phyloP scores from a whole-genome alignment of 2,329 filamentous ascomycete genomes.

The Fusarium siculi region DNA sequence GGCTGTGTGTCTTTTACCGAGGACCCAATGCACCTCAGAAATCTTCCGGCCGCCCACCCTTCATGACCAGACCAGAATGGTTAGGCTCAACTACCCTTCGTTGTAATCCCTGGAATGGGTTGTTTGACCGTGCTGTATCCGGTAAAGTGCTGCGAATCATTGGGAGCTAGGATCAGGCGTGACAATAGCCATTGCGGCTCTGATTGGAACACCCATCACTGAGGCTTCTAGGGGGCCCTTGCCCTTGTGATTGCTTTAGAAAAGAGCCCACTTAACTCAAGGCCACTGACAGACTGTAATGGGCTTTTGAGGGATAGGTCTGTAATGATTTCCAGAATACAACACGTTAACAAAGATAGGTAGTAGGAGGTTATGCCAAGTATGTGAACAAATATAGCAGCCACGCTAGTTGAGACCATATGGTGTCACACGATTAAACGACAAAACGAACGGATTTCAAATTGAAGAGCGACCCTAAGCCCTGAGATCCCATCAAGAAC shows the following conservation, averaged over 20 bases:
- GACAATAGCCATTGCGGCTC: conserved; percentile 12
- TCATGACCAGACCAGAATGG: conserved; percentile 19
- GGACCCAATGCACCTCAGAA: conserved; percentile 20
- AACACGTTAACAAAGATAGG: neutral
- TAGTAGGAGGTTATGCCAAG: neutral
- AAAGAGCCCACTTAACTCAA: conserved; percentile 31
- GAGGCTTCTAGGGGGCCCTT: conserved; percentile 30
- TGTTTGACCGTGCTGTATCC: conserved; percentile 34
- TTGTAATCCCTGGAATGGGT: conserved; percentile 14
- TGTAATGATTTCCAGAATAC: neutral
- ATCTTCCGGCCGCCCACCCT: conserved; percentile 22
- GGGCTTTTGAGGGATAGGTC: neutral
- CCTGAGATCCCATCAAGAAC: neutral
- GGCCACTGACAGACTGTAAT: conserved; percentile 29
- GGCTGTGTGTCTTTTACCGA: conserved; percentile 9
- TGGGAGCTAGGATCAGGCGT: conserved; percentile 16
- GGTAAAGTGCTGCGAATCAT: conserved; percentile 33
- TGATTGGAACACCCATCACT: conserved; percentile 36
- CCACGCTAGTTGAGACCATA: conserved; percentile 26
- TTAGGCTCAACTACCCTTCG: conserved; percentile 14
- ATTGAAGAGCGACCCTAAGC: neutral
- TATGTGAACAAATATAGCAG: neutral
- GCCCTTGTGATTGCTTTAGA: conserved; percentile 11
- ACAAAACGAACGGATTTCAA: neutral
- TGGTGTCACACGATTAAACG: conserved; percentile 5